phyloP scores from a whole-genome alignment of 768 basidiomycete genomes.

The Psilocybe tampanensis region DNA sequence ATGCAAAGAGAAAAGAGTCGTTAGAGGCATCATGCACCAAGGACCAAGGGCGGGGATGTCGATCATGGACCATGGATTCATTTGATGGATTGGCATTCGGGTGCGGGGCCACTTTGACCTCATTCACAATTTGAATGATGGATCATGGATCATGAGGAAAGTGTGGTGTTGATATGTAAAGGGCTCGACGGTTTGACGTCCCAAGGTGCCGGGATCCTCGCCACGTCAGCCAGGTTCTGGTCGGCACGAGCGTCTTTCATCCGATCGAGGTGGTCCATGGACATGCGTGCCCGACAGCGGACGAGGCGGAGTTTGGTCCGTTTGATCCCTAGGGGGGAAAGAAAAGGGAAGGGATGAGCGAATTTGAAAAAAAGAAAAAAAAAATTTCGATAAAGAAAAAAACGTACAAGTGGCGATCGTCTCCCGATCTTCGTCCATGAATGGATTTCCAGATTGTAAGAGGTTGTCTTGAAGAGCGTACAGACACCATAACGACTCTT shows the following conservation, averaged over 20 bases:
- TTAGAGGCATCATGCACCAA: background rate
- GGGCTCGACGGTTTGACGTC: constrained; percentile 46
- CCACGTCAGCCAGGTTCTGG: constrained; percentile 76
- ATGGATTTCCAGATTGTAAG: constrained; percentile 79
- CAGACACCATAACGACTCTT: constrained; percentile 92
- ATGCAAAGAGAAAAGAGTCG: constrained; percentile 4
- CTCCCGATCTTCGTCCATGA: constrained; percentile 79
- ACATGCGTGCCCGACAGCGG: constrained; percentile 75
- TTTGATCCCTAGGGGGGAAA: constrained; percentile 74
- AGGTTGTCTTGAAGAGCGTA: constrained; percentile 92
- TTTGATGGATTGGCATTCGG: no score
- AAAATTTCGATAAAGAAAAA: background rate
- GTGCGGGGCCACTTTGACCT: no score
- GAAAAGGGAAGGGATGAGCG: background rate
- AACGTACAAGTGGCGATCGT: constrained; percentile 76
- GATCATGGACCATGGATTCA: no score
- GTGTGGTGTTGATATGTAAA: constrained; percentile 18
- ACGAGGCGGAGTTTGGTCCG: constrained; percentile 83
- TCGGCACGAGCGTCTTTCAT: constrained; percentile 78
- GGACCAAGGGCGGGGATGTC: no score
- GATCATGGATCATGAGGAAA: constrained; percentile 18
- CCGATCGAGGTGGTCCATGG: constrained; percentile 73
- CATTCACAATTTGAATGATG: no score
- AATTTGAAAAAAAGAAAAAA: background rate
- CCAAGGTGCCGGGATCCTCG: constrained; percentile 73